phyloP scores from a whole-genome alignment of 2,329 filamentous ascomycete species.

The Venturia nashicola region DNA sequence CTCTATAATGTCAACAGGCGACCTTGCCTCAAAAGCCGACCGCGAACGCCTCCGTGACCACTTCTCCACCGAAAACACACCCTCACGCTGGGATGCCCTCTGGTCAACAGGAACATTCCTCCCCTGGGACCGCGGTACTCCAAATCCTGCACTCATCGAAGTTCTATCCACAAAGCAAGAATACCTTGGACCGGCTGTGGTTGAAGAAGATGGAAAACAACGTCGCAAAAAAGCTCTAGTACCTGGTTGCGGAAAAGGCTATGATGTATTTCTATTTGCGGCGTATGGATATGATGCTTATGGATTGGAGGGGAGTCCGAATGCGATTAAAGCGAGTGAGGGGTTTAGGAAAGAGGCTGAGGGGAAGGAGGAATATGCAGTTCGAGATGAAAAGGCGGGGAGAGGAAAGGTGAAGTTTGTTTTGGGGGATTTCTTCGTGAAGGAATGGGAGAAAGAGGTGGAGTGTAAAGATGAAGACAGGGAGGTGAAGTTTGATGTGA shows the following conservation, averaged over 20 bases:
- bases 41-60: constrained; percentile 6
- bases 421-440: constrained; percentile 53
- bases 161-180: constrained; percentile 28
- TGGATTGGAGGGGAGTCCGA: constrained; percentile 56
- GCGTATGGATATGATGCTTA: constrained; percentile 65
- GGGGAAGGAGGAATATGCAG: constrained; percentile 30
- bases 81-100: constrained; percentile 41
- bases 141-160: constrained; percentile 45
- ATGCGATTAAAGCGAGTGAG: constrained; percentile 35
- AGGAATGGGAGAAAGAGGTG: constrained; percentile 40
- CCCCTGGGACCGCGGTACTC: constrained; percentile 49
- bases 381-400: constrained; percentile 27
- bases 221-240: constrained; percentile 49
- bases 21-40: neutral
- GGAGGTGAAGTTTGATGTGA: constrained; percentile 46
- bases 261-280: constrained; percentile 66
- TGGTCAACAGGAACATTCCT: constrained; percentile 39
- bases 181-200: constrained; percentile 23
- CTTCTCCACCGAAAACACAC: neutral
- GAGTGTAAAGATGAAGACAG: constrained; percentile 12
- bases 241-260: constrained; percentile 70
- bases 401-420: constrained; percentile 45
- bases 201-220: constrained; percentile 7
- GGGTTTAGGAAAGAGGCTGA: constrained; percentile 27
- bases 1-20: neutral